Base-by-base conservation (phyloP, 352 stramenopile genomes). In the Pythium phragmitis region DNA sequence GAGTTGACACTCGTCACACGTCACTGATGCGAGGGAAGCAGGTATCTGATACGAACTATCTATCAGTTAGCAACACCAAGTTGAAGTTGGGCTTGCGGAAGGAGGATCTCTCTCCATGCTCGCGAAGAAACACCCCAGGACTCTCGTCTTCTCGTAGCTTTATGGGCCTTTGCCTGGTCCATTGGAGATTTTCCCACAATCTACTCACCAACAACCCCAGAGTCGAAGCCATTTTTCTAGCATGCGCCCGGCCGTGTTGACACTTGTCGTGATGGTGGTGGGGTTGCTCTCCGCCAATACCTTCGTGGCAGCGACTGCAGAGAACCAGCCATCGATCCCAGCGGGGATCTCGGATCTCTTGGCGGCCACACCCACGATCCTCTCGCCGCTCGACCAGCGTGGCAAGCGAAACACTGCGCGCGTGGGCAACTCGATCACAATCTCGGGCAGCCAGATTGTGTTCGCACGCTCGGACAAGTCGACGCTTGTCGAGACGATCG, bases 391-490 rank as follows among this genome's bases (percentile, higher is more conserved):
- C 23, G 28, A 47, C 19, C 36, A 21, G 7, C 42, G 17, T 6
- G 39, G 12, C 51, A 56, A 60, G 19, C 21, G 36, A 13, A 28
- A 26, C 3, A 53, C 48, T 4, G 21, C 51, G 0, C 21, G 33
- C 11, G 21, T n/a, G n/a, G 46, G 54, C 37, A 68, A 68, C 53
- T 57, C 54, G 14, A 54, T 69, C 19, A 69, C 63, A 3, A 63
- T 69, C 49, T 42, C 28, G 3, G 41, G 33, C 41, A 69, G 63
- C 43, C 5, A 60, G 45, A 64, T 69, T 21, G 37, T 60, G 39
- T 69, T 69, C 39, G 41, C 47, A 13, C 34, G 54, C 4, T 39
- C 63, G 13, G 55, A 64, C 34, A 54, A 53, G 50, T 45, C 36
- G 16, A 58, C 57, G 45, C 56, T 70, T n/a, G 41, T 67, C 13